These are phyloP conservation scores for Citrus cavaleriei DNA, from an alignment of 345 rosid species.

Conservation along the genomic window DNA sequence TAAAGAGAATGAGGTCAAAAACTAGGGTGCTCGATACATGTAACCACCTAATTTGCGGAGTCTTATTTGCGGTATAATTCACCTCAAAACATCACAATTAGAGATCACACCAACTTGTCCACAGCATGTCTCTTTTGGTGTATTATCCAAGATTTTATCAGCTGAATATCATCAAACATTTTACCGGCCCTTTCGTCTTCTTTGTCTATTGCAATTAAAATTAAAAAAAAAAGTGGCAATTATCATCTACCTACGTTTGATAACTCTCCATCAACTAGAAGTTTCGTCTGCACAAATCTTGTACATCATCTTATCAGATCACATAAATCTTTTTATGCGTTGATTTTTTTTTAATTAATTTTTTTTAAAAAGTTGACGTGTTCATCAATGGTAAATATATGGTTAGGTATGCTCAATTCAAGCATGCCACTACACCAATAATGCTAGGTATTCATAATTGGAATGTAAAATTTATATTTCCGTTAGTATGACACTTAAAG, in stretches of 20 bases:
- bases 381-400: background rate
- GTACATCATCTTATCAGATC: background rate
- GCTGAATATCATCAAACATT: background rate
- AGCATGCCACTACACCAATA: background rate
- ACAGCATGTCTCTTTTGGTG: background rate
- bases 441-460: no score
- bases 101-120: slow-evolving; percentile 21
- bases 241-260: background rate
- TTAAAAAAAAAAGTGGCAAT: background rate
- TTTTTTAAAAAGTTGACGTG: no score
- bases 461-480: no score
- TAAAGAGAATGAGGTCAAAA: slow-evolving; percentile 6
- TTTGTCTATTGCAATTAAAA: background rate
- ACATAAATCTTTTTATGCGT: no score
- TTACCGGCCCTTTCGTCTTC: background rate
- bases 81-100: background rate
- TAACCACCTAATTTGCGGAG: slow-evolving; percentile 8
- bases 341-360: no score
- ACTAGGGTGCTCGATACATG: slow-evolving; percentile 2
- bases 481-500: no score
- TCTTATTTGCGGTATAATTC: background rate
- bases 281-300: background rate
- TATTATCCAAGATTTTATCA: background rate
- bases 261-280: background rate
- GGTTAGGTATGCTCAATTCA: background rate